These are phyloP conservation scores for Lachancea dasiensis DNA, from an alignment of 805 yeast genomes.

Conservation along the genomic window DNA sequence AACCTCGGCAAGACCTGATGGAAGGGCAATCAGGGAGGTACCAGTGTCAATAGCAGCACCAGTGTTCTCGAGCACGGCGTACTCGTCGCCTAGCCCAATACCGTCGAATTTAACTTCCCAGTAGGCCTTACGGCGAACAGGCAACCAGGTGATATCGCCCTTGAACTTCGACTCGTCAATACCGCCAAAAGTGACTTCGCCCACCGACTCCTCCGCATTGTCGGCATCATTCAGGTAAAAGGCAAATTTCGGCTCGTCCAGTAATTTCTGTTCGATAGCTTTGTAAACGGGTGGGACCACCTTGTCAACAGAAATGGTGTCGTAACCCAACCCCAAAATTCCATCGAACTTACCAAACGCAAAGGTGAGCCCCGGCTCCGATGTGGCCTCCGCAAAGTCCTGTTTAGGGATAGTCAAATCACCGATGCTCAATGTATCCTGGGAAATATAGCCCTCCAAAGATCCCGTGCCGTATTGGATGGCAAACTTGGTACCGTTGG, in stretches of 20 bases:
- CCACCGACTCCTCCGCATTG: constrained; percentile 61
- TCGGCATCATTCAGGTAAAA: constrained; percentile 82
- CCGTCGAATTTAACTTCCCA: constrained; percentile 97
- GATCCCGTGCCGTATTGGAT: constrained; percentile 93
- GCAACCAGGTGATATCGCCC: constrained; percentile 91
- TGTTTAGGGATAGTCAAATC: constrained; percentile 72
- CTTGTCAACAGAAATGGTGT: constrained; percentile 80
- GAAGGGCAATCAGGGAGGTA: constrained; percentile 91
- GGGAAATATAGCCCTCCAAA: constrained; percentile 85
- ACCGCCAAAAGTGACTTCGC: constrained; percentile 95
- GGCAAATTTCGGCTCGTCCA: constrained; percentile 81
- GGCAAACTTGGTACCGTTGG: constrained; percentile 79
- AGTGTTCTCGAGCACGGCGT: constrained; percentile 68
- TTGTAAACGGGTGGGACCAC: constrained; percentile 93
- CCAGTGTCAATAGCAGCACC: constrained; percentile 99
- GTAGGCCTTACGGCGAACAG: constrained; percentile 98
- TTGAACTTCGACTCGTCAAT: constrained; percentile 65
- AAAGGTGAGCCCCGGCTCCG: constrained; percentile 95
- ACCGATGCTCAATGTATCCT: constrained; percentile 76
- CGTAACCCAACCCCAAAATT: constrained; percentile 90
- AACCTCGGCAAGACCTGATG: constrained; percentile 93
- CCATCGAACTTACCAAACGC: constrained; percentile 99
- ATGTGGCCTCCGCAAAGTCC: constrained; percentile 95
- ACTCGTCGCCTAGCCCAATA: constrained; percentile 86
- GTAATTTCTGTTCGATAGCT: constrained; percentile 73